Evolutionary conservation across 2,329 filamentous ascomycete species (phyloP), one percentile per base, ranked within the genome.

Genomic region (Nemania abortiva): DNA sequence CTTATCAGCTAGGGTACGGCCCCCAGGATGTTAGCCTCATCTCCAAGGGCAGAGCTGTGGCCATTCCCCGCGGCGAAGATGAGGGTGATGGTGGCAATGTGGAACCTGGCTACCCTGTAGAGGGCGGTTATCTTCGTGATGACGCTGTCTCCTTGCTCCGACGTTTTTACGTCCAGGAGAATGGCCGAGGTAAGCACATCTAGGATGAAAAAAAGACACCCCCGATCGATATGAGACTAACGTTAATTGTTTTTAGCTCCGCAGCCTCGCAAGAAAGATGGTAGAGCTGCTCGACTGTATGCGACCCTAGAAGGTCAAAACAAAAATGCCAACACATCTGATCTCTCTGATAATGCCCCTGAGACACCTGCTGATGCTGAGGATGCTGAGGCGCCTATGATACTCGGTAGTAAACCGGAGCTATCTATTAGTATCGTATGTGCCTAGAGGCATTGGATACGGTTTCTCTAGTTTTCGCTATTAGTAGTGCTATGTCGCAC

Each of bases 121-220:
- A 94, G 78, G 94, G 95, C 47, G 95, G 95, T 0, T 91, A 97
- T 84, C 93, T 94, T 76, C 89, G 94, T 55, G 93, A 97, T 77
- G 95, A 98, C 78, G 95, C 96, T 4, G 97, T 99, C 69, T 95
- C 95, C 80, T 82, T 99, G 73, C 85, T 99, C 73, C 88, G 97
- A 72, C 90, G 95, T 68, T 99, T 99, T 81, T 99, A 99, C 80
- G 93, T 99, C 37, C 96, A 99, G 81, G 95, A 99, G 81, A 99
- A 99, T 81, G 94, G 93, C 72, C 92, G 96, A 85, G 93, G 92
- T 93, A 83, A 75, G 84, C 77, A 31, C 42, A 52, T 52, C 2
- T 60, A 52, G 6, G 34, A n/a, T 31, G n/a, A 52, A 31, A 27
- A 27, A 27, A 27, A 27, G 5, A 27, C 24, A 27, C 24, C 24